These are phyloP conservation scores for Coemansia reversa DNA, from an alignment of 192 early-diverging fungal genomes.

Conservation along the genomic window DNA sequence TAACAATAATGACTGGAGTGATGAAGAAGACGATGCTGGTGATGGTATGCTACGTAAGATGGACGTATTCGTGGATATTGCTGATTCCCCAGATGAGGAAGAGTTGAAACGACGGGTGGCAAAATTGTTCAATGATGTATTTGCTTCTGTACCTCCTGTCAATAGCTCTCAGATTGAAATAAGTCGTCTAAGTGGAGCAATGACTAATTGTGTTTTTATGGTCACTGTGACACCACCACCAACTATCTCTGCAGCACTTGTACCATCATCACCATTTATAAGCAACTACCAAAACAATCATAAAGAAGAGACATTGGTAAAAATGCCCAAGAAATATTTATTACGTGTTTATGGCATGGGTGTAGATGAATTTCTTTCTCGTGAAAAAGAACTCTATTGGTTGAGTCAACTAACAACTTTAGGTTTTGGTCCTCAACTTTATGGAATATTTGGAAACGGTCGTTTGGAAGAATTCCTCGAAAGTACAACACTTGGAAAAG, in stretches of 20 bases:
- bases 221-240: conserved; percentile 33
- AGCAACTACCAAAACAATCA: background rate
- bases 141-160: conserved; percentile 21
- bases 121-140: conserved; percentile 31
- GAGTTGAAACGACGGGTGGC: conserved; percentile 28
- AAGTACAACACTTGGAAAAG: conserved; percentile 65
- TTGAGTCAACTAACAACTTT: conserved; percentile 65
- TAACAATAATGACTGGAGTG: conserved; percentile 14
- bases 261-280: conserved; percentile 7
- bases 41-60: conserved; percentile 16
- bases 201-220: conserved; percentile 66
- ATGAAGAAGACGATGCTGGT: conserved; percentile 5
- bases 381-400: conserved; percentile 81
- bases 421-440: conserved; percentile 72
- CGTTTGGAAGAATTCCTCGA: conserved; percentile 83
- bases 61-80: conserved; percentile 36
- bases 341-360: conserved; percentile 81
- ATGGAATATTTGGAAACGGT: conserved; percentile 81
- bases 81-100: conserved; percentile 20
- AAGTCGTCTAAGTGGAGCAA: conserved; percentile 63
- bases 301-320: background rate
- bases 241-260: conserved; percentile 7
- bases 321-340: conserved; percentile 51
- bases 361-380: conserved; percentile 72
- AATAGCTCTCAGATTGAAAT: conserved; percentile 30